These are phyloP conservation scores for Candida stauntonica DNA, from an alignment of 805 yeast genomes.

Conservation along the genomic window DNA sequence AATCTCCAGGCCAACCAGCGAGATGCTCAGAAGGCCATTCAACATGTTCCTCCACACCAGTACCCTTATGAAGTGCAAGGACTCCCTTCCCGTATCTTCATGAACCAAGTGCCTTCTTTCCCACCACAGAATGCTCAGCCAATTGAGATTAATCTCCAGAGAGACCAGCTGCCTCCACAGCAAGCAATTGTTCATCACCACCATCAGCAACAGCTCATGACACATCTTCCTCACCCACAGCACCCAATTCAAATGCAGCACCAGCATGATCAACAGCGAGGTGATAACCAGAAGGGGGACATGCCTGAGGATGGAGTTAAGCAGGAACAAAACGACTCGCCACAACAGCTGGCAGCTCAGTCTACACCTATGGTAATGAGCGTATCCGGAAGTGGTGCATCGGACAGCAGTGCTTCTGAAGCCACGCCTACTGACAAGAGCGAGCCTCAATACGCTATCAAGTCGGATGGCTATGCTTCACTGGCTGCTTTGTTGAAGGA, in stretches of 20 bases:
- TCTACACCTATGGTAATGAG: background rate
- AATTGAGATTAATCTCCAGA: conserved; percentile 20
- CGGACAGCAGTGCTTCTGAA: background rate
- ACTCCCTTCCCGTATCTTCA: conserved; percentile 22
- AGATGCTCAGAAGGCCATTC: conserved; percentile 14
- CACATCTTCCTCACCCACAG: background rate
- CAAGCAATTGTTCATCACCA: conserved; percentile 1
- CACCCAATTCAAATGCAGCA: conserved; percentile 4
- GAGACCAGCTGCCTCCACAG: conserved; percentile 8
- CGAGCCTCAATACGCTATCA: conserved; percentile 17
- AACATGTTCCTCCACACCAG: conserved; percentile 5
- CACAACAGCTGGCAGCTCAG: background rate
- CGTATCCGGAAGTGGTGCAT: conserved; percentile 1
- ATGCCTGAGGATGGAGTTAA: background rate
- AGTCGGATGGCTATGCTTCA: conserved; percentile 16
- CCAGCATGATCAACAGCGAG: background rate
- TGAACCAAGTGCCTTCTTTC: conserved; percentile 8
- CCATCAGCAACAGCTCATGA: background rate
- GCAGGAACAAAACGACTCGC: background rate
- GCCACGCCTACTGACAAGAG: background rate
- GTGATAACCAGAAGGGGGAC: background rate
- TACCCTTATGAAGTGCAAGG: conserved; percentile 23
- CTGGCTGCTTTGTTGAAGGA: conserved; percentile 15
- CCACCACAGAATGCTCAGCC: conserved; percentile 15
- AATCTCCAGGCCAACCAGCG: conserved; percentile 19